A percentile compares a stretch with the other conserved stretches of the same genome.
These are phyloP conservation scores for Botrytis sinoallii DNA, from an alignment of 2,329 filamentous ascomycete genomes.

Conservation along the genomic window DNA sequence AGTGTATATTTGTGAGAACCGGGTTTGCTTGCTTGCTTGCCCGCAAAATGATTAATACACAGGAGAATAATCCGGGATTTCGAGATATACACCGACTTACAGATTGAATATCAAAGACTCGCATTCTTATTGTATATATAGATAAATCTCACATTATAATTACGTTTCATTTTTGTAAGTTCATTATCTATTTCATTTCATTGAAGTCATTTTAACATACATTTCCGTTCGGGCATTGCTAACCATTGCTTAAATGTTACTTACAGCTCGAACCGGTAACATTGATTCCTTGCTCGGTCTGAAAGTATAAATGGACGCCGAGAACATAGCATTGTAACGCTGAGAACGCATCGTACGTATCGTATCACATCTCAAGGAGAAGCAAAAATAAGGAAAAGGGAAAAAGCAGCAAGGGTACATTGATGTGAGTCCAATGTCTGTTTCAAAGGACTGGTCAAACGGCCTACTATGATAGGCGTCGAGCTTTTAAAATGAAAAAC, in stretches of 20 bases:
- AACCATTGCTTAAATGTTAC: background rate
- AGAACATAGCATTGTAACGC: background rate
- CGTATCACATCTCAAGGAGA: background rate
- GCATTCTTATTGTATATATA: background rate
- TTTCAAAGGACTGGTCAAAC: background rate
- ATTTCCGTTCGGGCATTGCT: background rate
- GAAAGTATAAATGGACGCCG: background rate
- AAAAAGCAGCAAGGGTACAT: background rate
- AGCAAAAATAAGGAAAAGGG: background rate
- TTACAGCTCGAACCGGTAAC: background rate
- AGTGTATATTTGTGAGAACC: background rate
- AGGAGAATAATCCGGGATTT: background rate
- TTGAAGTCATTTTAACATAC: background rate
- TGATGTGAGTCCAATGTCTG: background rate
- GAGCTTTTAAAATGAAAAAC: background rate
- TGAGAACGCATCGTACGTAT: background rate
- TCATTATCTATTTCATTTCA: no score
- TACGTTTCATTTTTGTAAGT: background rate
- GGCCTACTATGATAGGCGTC: no score
- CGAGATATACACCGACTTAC: background rate
- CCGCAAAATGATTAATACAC: background rate
- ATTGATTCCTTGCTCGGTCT: background rate
- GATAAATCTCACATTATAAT: background rate
- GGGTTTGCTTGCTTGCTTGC: background rate
- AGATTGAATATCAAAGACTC: background rate